Conservation (phyloP, 306 rosid species). For the Glycine latifolia region DNA sequence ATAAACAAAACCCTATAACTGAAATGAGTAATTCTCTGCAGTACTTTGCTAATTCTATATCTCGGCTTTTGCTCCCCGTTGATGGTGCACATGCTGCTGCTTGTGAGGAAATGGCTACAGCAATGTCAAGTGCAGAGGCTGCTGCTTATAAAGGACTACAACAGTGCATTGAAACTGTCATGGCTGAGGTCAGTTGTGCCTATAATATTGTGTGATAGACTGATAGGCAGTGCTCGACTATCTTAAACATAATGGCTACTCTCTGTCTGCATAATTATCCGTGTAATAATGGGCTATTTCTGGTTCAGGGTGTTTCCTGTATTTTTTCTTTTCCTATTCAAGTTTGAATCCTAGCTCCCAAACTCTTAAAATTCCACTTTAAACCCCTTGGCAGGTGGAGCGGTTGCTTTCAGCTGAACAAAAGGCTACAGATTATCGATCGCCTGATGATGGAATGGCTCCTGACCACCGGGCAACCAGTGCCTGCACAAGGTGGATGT, state of each 20-base stretch:
- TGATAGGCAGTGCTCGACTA: slow-evolving; percentile 36
- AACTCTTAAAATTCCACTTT: slow-evolving; percentile 34
- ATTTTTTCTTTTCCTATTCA: slow-evolving; percentile 1
- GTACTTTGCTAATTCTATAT: slow-evolving; percentile 94
- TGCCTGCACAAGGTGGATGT: slow-evolving; percentile 89
- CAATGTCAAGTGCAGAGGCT: slow-evolving; percentile 99
- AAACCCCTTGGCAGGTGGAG: slow-evolving; percentile 73
- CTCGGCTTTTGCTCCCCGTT: slow-evolving; percentile 97
- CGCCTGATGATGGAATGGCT: slow-evolving; percentile 93
- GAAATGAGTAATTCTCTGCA: slow-evolving; percentile 56
- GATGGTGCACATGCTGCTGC: slow-evolving; percentile 99
- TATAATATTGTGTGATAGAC: not conserved
- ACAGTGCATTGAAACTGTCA: slow-evolving; percentile 90
- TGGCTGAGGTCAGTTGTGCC: slow-evolving; percentile 92
- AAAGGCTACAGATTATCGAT: slow-evolving; percentile 86
- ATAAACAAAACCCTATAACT: slow-evolving; percentile 36
- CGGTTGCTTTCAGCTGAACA: slow-evolving; percentile 97
- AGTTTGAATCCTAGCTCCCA: slow-evolving; percentile 26
- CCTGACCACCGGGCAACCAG: slow-evolving; percentile 96
- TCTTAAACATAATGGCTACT: slow-evolving; percentile 21
- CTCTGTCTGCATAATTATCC: slow-evolving; percentile 19
- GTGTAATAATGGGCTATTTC: slow-evolving; percentile 24
- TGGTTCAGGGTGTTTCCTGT: slow-evolving; percentile 16
- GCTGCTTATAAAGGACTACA: slow-evolving; percentile 94
- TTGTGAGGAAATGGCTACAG: slow-evolving; percentile 98